Conservation (phyloP, 495 filamentous ascomycete species). For the Podospora fimiseda region DNA sequence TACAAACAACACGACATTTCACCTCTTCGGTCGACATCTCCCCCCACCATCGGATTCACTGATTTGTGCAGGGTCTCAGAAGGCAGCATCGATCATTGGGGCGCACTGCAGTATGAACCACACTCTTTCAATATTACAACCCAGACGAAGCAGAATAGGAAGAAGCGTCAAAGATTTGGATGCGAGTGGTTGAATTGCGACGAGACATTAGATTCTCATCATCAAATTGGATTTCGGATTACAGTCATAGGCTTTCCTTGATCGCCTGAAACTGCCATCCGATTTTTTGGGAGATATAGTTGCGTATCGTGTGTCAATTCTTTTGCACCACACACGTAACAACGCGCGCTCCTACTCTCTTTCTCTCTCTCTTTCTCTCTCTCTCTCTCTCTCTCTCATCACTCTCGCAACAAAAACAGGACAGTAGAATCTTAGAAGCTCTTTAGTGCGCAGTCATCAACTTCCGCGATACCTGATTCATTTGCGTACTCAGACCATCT, state of each 20-base stretch:
- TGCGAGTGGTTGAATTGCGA: not conserved
- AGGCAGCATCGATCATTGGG: too few species aligned
- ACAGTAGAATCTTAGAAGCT: not conserved
- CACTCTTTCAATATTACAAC: not conserved
- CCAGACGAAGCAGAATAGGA: not conserved
- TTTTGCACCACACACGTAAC: not conserved
- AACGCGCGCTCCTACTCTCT: not conserved
- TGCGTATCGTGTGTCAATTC: not conserved
- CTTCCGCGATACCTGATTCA: too few species aligned
- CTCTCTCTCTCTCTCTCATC: not conserved
- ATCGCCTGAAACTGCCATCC: not conserved
- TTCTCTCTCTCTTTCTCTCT: not conserved
- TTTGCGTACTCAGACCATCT: too few species aligned
- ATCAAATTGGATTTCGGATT: not conserved
- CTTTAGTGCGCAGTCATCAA: not conserved
- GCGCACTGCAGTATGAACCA: not conserved
- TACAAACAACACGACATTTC: not conserved
- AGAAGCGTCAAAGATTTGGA: not conserved
- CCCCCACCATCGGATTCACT: not conserved
- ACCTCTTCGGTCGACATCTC: not conserved
- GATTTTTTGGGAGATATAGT: too few species aligned
- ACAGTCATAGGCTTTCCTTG: not conserved
- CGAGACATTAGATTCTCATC: slow-evolving; percentile 2
- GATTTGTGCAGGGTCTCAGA: too few species aligned
- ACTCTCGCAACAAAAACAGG: not conserved